Evolutionary conservation across 805 yeast genomes (phyloP).

Genomic region (Saturnispora saitoi): DNA sequence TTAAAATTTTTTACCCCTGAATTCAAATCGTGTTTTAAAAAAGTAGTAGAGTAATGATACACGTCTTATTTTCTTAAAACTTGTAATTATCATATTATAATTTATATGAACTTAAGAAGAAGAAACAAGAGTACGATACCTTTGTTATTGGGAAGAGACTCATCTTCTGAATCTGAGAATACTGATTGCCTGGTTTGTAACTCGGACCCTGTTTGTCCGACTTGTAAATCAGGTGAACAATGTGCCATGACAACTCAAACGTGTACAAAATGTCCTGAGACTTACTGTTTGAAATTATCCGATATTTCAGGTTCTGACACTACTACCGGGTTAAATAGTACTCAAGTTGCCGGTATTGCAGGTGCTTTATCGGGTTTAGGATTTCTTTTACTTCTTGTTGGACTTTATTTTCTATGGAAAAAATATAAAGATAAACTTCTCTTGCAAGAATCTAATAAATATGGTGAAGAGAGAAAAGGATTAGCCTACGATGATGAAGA

Average conservation of each 20-base stretch:
- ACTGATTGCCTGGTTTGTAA: constrained; percentile 27
- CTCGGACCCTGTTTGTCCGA: constrained; percentile 40
- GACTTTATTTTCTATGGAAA: constrained; percentile 35
- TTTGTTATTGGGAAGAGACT: background rate
- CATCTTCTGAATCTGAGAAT: background rate
- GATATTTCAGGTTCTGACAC: constrained; percentile 9
- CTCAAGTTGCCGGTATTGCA: constrained; percentile 50
- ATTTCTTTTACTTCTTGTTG: constrained; percentile 30
- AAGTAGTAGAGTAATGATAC: background rate
- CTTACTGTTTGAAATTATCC: constrained; percentile 37
- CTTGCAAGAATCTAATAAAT: constrained; percentile 14
- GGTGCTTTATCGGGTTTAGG: constrained; percentile 67
- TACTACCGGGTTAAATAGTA: constrained; percentile 15
- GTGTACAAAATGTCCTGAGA: constrained; percentile 48
- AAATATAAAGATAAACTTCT: constrained; percentile 33
- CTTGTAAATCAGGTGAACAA: constrained; percentile 41
- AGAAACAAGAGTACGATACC: background rate
- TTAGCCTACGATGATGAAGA: background rate
- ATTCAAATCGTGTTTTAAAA: background rate
- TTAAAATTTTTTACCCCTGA: background rate
- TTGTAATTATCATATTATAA: background rate
- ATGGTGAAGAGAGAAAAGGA: constrained; percentile 18
- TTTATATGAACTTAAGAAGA: background rate
- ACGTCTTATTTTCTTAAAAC: background rate
- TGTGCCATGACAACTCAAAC: constrained; percentile 51